Percentiles rank a stretch among this genome's conserved stretches.
Evolutionary conservation across 2,329 filamentous ascomycete genomes (phyloP).

Genomic region (Pseudocercospora fuligena): DNA sequence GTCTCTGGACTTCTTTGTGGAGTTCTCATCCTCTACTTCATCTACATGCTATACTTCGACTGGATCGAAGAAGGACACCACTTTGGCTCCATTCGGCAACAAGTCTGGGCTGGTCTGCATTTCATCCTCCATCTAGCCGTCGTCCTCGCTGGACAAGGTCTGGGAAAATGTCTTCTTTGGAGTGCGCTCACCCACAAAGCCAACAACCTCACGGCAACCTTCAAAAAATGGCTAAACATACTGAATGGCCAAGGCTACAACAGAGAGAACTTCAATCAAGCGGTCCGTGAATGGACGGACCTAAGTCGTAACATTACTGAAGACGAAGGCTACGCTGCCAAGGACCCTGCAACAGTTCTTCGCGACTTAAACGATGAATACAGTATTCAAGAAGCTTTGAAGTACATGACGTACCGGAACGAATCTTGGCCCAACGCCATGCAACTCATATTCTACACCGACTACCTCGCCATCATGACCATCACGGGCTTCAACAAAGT

Average conservation of each 20-base stretch:
- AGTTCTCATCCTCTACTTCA: conserved; percentile 39
- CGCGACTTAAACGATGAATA: neutral
- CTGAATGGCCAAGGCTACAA: neutral
- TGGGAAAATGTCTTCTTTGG: neutral
- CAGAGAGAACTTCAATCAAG: neutral
- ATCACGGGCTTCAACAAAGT: neutral
- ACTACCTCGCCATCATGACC: neutral
- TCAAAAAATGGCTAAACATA: neutral
- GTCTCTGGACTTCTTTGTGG: conserved; percentile 40
- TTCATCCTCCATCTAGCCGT: conserved; percentile 10
- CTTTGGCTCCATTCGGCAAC: conserved; percentile 31
- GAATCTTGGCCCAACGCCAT: neutral
- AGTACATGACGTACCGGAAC: neutral
- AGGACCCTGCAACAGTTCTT: neutral
- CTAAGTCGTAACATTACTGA: neutral
- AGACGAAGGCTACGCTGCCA: neutral
- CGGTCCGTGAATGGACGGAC: neutral
- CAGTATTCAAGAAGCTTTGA: neutral
- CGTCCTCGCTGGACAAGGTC: neutral
- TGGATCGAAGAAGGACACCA: conserved; percentile 24
- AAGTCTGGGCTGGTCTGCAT: conserved; percentile 31
- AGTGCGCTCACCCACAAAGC: neutral
- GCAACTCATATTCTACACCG: neutral
- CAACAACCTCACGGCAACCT: neutral
- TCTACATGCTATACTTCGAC: conserved; percentile 33